Evolutionary conservation across 2,329 filamentous ascomycete genomes (phyloP), one percentile per base, ranked within the genome.

Genomic region (Huntiella omanensis): DNA sequence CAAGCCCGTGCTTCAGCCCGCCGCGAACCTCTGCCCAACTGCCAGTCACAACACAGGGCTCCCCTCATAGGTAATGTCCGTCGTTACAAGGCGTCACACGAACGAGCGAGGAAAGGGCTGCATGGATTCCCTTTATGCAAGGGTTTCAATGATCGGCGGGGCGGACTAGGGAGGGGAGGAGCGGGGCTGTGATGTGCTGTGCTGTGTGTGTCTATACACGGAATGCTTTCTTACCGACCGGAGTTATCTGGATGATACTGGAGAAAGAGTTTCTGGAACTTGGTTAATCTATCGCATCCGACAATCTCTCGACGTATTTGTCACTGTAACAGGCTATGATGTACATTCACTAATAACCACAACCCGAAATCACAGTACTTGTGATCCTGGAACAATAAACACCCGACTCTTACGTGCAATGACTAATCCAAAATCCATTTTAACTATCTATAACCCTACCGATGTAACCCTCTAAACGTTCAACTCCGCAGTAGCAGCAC

Each of bases 401-500:
- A n/a, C 12, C n/a, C 35, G n/a, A 13, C 10, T 13, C 35, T n/a
- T 10, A 37, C 5, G 35, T 37, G 8, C 35, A 17, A 38, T 17
- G 13, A 38, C 17, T 15, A 15, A 38, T 13, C 12, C 36, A 11
- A 17, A 38, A 28, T 40, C 12, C 22, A 40, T 40, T 17, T 40
- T 40, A 40, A 17, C 3, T 40, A 17, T 17, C 1, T 40, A 17
- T 40, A 13, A 17, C 35, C 16, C 16, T n/a, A 35, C 8, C 17
- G 22, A 3, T 5, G 11, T 28, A 22, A 17, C 12, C 42, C 17
- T 32, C 51, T 58, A 65, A 33, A 66, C 61, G 44, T 56, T 62
- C 6, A 66, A 59, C 53, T 64, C 53, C 2, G 60, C 59, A 17
- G 61, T 63, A 43, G 50, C 51, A 3, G 59, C 51, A 36, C 55